Percentiles rank a stretch among this genome's conserved stretches.
Evolutionary conservation across 2,329 filamentous ascomycete genomes (phyloP).

Genomic region (Nothophaeocryptopus gaeumannii): DNA sequence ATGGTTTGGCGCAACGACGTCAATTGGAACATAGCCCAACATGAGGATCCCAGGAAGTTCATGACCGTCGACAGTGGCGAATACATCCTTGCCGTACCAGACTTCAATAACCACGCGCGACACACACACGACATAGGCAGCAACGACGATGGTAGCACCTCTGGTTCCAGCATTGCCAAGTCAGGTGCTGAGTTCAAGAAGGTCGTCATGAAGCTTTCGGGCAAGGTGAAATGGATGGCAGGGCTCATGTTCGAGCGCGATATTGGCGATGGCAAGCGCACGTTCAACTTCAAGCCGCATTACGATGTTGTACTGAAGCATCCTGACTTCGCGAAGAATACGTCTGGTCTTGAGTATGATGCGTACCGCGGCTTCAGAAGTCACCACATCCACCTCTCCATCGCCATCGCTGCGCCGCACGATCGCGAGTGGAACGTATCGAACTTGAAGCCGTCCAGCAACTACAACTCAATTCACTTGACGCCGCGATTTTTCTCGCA

Average conservation of each 20-base stretch:
- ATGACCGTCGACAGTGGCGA: constrained; percentile 95
- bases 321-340: constrained; percentile 66
- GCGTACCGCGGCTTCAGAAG: constrained; percentile 97
- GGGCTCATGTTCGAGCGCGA: constrained; percentile 91
- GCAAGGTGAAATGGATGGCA: constrained; percentile 88
- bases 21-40: constrained; percentile 76
- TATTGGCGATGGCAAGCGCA: constrained; percentile 66
- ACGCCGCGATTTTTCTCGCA: constrained; percentile 96
- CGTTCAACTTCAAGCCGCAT: constrained; percentile 86
- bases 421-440: constrained; percentile 81
- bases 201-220: constrained; percentile 96
- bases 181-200: constrained; percentile 90
- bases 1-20: constrained; percentile 99
- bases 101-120: constrained; percentile 84
- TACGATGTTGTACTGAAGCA: constrained; percentile 87
- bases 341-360: constrained; percentile 65
- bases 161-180: constrained; percentile 63
- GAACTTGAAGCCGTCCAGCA: constrained; percentile 72
- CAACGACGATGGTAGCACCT: constrained; percentile 55
- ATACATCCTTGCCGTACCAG: constrained; percentile 89
- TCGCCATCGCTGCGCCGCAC: constrained; percentile 82
- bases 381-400: constrained; percentile 91
- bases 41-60: constrained; percentile 85
- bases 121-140: constrained; percentile 53
- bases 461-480: constrained; percentile 94